These are phyloP conservation scores for Trypanosoma mega DNA, from an alignment of 208 protist genomes.

Conservation along the genomic window DNA sequence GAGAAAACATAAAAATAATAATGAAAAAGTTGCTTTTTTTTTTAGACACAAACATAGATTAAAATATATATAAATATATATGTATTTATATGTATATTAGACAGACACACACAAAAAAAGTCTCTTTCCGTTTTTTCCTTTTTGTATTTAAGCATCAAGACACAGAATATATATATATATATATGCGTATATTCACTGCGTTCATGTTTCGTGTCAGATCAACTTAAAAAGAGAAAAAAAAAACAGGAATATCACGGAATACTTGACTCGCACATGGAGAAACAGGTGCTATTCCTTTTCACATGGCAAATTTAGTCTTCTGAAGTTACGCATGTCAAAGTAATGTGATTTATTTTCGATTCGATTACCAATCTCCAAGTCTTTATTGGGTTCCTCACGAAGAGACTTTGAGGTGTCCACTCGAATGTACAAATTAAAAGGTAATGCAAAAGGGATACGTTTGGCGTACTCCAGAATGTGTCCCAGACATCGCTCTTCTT, in stretches of 20 bases:
- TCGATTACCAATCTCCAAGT: slow-evolving; percentile 34
- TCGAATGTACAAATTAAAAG: slow-evolving; percentile 86
- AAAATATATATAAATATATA: slow-evolving; percentile 5
- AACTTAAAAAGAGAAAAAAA: too few species aligned
- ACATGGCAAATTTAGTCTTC: slow-evolving; percentile 6
- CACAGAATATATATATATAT: not conserved
- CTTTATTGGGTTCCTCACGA: slow-evolving; percentile 34
- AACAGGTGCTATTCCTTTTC: slow-evolving; percentile 1
- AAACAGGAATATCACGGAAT: not conserved
- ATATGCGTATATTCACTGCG: not conserved
- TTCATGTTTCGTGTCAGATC: too few species aligned
- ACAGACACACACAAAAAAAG: too few species aligned
- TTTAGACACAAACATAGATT: not conserved
- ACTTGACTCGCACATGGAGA: too few species aligned
- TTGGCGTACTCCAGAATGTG: slow-evolving; percentile 86
- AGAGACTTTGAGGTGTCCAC: slow-evolving; percentile 60
- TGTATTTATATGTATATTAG: too few species aligned
- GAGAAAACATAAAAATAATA: not conserved
- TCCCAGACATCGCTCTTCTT: slow-evolving; percentile 63
- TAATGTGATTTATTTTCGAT: slow-evolving; percentile 40
- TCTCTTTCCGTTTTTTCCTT: too few species aligned
- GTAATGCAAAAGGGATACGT: slow-evolving; percentile 78
- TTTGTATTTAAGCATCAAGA: too few species aligned
- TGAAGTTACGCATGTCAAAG: slow-evolving; percentile 70
- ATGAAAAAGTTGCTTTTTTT: not conserved